phyloP scores from a whole-genome alignment of 129 eudicot species.

The Chrysanthemum seticuspe region DNA sequence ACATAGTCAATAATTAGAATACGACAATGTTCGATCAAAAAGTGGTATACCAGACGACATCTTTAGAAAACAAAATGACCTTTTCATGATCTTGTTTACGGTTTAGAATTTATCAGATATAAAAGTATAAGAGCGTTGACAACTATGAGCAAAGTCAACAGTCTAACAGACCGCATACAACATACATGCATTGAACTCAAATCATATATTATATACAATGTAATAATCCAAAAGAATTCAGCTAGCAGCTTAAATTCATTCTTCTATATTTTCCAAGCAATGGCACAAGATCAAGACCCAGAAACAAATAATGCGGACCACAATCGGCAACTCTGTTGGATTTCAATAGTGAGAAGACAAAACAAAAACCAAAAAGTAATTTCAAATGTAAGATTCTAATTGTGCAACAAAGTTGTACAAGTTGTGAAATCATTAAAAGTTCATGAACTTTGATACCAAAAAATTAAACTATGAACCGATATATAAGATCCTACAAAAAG shows the following conservation, averaged over 20 bases:
- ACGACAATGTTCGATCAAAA: no score
- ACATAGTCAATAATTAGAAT: no score
- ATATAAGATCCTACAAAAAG: not conserved
- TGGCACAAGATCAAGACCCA: conserved; percentile 14
- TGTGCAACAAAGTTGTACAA: not conserved
- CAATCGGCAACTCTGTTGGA: not conserved
- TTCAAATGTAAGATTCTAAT: conserved; percentile 3
- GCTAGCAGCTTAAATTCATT: conserved; percentile 7
- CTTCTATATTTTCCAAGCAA: conserved; percentile 6
- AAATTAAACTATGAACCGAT: not conserved
- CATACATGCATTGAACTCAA: conserved; percentile 18
- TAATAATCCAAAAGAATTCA: not conserved
- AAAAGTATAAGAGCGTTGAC: not conserved
- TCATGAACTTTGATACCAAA: conserved; percentile 1
- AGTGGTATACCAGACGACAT: not conserved
- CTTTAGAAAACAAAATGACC: conserved; percentile 2
- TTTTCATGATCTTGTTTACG: not conserved
- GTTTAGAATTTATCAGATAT: conserved; percentile 9
- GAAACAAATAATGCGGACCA: not conserved
- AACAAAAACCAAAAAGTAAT: no score
- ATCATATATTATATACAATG: not conserved
- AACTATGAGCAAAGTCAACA: not conserved
- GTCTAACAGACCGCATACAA: no score
- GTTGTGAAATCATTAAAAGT: conserved; percentile 8
- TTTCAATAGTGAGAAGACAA: not conserved